These are phyloP conservation scores for Lathyrus sativus DNA, from an alignment of 306 rosid genomes.

Conservation along the genomic window DNA sequence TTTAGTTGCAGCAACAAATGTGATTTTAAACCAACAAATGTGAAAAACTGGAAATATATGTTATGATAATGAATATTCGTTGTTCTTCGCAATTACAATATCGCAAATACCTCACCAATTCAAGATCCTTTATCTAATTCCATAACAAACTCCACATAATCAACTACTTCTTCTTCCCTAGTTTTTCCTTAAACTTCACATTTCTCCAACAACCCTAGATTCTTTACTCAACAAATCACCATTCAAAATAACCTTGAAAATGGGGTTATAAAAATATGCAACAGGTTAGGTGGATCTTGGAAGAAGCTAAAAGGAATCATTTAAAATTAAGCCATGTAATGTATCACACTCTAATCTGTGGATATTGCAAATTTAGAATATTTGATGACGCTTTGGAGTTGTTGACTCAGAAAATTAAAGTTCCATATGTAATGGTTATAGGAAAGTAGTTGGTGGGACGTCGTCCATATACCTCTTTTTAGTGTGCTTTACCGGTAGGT, in stretches of 20 bases:
- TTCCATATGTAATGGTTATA: too few species aligned
- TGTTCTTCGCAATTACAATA: conserved; percentile 9
- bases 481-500: too few species aligned
- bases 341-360: conserved; percentile 75
- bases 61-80: too few species aligned
- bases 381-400: conserved; percentile 69
- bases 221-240: conserved; percentile 39
- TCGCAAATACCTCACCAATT: conserved; percentile 16
- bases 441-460: too few species aligned
- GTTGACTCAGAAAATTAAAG: too few species aligned
- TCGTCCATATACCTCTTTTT: too few species aligned
- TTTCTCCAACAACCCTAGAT: conserved; percentile 30
- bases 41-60: too few species aligned
- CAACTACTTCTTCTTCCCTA: not conserved
- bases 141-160: conserved; percentile 1
- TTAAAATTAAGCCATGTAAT: conserved; percentile 55
- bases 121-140: conserved; percentile 38
- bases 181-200: conserved; percentile 4
- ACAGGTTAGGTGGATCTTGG: conserved; percentile 58
- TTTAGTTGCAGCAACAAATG: too few species aligned
- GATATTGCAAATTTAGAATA: conserved; percentile 77
- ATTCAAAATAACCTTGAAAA: too few species aligned
- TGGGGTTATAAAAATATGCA: conserved; percentile 56
- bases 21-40: too few species aligned
- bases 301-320: conserved; percentile 75